Percentiles rank a stretch among this genome's conserved stretches.
phyloP scores from a whole-genome alignment of 768 basidiomycete species.

The Xerocomus spinulosus region DNA sequence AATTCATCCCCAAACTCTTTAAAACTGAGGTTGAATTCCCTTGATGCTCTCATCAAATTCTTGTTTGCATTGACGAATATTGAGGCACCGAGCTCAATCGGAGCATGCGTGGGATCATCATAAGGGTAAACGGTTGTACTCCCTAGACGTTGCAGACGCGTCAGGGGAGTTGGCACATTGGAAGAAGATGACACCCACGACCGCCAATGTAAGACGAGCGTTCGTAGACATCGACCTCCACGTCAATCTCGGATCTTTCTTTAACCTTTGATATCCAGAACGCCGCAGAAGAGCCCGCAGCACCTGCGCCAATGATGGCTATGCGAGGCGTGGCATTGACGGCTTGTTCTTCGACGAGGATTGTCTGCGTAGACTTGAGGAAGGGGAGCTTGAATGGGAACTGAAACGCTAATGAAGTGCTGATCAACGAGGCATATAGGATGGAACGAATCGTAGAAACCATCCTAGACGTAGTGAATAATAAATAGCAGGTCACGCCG shows the following conservation, averaged over 20 bases:
- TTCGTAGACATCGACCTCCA: constrained; percentile 85
- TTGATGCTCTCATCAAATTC: constrained; percentile 66
- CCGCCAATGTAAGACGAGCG: constrained; percentile 74
- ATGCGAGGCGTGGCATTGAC: constrained; percentile 45
- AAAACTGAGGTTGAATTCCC: constrained; percentile 72
- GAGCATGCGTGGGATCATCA: constrained; percentile 48
- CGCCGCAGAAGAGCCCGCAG: constrained; percentile 78
- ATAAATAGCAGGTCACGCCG: too few relatives aligned
- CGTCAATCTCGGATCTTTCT: constrained; percentile 59
- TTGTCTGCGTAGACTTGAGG: constrained; percentile 37
- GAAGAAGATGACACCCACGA: constrained; percentile 48
- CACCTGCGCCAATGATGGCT: constrained; percentile 89
- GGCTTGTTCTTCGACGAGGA: constrained; percentile 15
- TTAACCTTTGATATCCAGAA: constrained; percentile 81
- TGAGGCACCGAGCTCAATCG: constrained; percentile 82
- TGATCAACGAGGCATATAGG: constrained; percentile 20
- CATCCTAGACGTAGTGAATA: too few relatives aligned
- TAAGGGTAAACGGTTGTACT: constrained; percentile 77
- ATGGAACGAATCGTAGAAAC: constrained; percentile 11
- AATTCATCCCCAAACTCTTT: constrained; percentile 47
- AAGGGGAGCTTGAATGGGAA: constrained; percentile 57
- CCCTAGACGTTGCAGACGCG: constrained; percentile 40
- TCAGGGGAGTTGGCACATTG: constrained; percentile 1
- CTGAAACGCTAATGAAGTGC: constrained; percentile 33
- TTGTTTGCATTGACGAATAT: constrained; percentile 79